Base-by-base conservation (phyloP, 2,329 filamentous ascomycete genomes). In the Zymoseptoria brevis region DNA sequence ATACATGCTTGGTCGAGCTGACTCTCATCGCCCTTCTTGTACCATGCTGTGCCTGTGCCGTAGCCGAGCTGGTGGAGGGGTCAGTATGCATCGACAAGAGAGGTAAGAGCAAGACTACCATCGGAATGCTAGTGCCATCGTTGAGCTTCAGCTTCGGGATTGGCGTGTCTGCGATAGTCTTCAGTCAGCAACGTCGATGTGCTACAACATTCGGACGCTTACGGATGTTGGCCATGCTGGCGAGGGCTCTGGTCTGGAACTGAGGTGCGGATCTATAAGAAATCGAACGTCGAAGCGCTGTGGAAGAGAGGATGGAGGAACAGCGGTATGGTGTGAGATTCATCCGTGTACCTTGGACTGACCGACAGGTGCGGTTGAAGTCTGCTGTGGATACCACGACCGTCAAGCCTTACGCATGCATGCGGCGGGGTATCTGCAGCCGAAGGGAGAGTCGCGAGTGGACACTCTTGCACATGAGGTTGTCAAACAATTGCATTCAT, bases 41-140 rank as follows among this genome's bases (percentile, higher is more conserved):
- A 88, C 74, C 78, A 85, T 22, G 87, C 86, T 0, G 87, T 89
- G 50, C 88, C 88, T 3, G 88, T 82, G 22, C 88, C 88, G 67
- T 88, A 91, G 49, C 80, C 85, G 19, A 91, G 76, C 85, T 87
- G n/a, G 24, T 50, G 49, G 51, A 13, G 30, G 8, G 2, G 45
- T 62, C 53, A 62, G 51, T 53, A 29, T 29, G 26, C 26, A 29
- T 8, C 26, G 2, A 29, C 26, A 29, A 29, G 54, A 29, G 54
- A 21, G 55, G 45, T 50, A 55, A 13, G 21, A 1, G 30, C 59
- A 53, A 30, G n/a, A 35, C 45, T 75, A 87, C 84, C 78, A 88
- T 80, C 9, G 88, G 88, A 56, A 92, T 88, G 59, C 83, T 81
- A 61, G 83, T 83, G 62, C 87, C 88, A 76, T 92, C 87, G 66